Evolutionary conservation across 495 filamentous ascomycete genomes (phyloP), one percentile per base, ranked within the genome.

Genomic region (Penicillium coprophilum): DNA sequence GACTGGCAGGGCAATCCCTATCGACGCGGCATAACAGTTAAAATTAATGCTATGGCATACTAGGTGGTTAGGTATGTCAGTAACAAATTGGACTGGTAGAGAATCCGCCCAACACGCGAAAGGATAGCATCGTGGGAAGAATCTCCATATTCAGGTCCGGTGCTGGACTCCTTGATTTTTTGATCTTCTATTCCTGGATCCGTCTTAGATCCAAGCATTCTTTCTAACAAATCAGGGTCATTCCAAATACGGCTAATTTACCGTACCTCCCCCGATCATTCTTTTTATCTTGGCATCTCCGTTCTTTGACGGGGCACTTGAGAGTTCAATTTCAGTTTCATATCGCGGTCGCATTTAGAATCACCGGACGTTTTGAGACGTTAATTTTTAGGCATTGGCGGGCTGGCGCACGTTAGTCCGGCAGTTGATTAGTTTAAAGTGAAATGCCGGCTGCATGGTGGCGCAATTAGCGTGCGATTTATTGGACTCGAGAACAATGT

Each of bases 381-480:
- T 50, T 66, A 61, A 64, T 66, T 66, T 66, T 59, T 55, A 59
- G 55, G 32, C 53, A 50, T 55, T 53, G 34, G n/a, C 46, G 59
- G 63, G 60, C 63, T 61, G 57, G 24, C 24, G 24, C 24, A 56
- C 46, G 46, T 58, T 55, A 56, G 46, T 55, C 64, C 43, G 19
- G 30, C 31, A 39, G 43, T 38, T 38, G 41, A 40, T 53, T 53
- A 30, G 51, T 41, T 19, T 28, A 21, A 41, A 31, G 24, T 44
- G 39, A 27, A 34, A 53, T 53, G 52, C 43, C 31, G 17, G 45
- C 51, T 54, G 53, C 53, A 56, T 56, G 45, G 53, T 56, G 53
- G 53, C 53, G 53, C 31, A 48, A 7, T 56, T 56, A 45, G 52
- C 51, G 51, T 46, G 24, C 9, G 23, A 15, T 27, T 41, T 44